These are phyloP conservation scores for Friedmanniomyces endolithicus DNA, from an alignment of 495 filamentous ascomycete genomes.

Conservation along the genomic window DNA sequence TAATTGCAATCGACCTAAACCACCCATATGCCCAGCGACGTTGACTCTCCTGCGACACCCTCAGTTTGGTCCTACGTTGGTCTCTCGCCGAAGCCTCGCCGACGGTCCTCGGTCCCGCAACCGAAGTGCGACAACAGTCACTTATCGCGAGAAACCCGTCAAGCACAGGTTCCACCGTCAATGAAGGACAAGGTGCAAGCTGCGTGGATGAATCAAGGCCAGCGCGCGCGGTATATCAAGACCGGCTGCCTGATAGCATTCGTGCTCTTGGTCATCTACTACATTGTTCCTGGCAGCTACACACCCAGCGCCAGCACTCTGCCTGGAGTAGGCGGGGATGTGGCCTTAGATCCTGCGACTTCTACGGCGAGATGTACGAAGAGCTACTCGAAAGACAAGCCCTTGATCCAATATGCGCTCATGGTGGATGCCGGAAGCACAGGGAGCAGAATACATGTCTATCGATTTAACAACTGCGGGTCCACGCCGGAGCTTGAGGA, in stretches of 20 bases:
- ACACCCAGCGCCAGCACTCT: conserved; percentile 6
- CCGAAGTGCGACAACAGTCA: conserved; percentile 17
- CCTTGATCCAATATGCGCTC: conserved; percentile 88
- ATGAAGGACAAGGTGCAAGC: conserved; percentile 27
- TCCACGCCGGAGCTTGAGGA: conserved; percentile 85
- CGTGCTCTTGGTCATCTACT: conserved; percentile 63
- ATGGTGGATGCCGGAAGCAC: conserved; percentile 99
- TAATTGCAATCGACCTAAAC: too few relatives aligned
- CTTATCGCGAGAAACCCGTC: conserved; percentile 23
- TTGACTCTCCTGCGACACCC: not conserved
- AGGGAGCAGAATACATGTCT: conserved; percentile 94
- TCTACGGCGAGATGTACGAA: conserved; percentile 64
- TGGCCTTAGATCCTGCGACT: conserved; percentile 45
- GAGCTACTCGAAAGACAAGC: conserved; percentile 72
- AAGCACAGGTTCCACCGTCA: conserved; percentile 25
- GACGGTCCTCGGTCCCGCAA: conserved; percentile 12
- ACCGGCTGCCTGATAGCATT: conserved; percentile 64
- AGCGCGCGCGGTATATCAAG: conserved; percentile 31
- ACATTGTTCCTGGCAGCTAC: conserved; percentile 48
- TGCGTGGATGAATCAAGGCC: conserved; percentile 19
- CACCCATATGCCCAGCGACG: conserved; percentile 6
- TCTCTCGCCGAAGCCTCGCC: conserved; percentile 4
- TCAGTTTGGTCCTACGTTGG: conserved; percentile 16
- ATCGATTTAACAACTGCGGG: conserved; percentile 98
- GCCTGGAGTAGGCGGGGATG: conserved; percentile 18